Evolutionary conservation across 495 filamentous ascomycete species (phyloP).

Genomic region (Hypoxylon rickii): DNA sequence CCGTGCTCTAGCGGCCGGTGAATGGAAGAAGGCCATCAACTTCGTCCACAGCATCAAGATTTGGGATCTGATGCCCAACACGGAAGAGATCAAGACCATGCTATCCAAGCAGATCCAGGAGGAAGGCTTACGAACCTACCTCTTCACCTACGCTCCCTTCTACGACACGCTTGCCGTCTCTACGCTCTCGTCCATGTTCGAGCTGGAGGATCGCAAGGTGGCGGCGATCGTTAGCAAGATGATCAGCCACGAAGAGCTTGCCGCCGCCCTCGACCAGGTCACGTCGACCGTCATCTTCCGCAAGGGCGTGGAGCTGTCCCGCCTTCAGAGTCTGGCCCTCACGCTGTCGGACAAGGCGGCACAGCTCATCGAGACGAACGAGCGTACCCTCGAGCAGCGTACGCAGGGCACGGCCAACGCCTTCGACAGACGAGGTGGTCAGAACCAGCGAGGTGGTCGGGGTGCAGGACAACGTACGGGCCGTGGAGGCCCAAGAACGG

Average conservation of each 20-base stretch:
- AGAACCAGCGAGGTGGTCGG: slow-evolving; percentile 73
- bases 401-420: slow-evolving; percentile 95
- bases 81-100: slow-evolving; percentile 93
- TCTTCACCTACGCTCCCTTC: slow-evolving; percentile 99
- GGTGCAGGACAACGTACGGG: slow-evolving; percentile 68
- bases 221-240: slow-evolving; percentile 96
- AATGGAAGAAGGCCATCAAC: slow-evolving; percentile 94
- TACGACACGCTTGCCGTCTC: slow-evolving; percentile 92
- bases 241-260: slow-evolving; percentile 98
- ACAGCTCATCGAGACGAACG: slow-evolving; percentile 93
- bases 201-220: slow-evolving; percentile 87
- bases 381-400: slow-evolving; percentile 93
- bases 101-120: slow-evolving; percentile 97
- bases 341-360: slow-evolving; percentile 95
- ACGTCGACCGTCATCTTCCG: slow-evolving; percentile 97
- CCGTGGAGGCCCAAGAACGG: slow-evolving; percentile 64
- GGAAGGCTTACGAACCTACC: slow-evolving; percentile 95
- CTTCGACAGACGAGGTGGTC: slow-evolving; percentile 84
- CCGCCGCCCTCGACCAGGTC: slow-evolving; percentile 95
- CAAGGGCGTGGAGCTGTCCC: slow-evolving; percentile 96
- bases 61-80: slow-evolving; percentile 93
- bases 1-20: slow-evolving; percentile 91
- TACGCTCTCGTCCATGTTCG: slow-evolving; percentile 92
- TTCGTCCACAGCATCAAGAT: slow-evolving; percentile 98
- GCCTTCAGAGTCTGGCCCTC: slow-evolving; percentile 92